Conservation (phyloP, 495 filamentous ascomycete genomes). For the Podospora sp. region DNA sequence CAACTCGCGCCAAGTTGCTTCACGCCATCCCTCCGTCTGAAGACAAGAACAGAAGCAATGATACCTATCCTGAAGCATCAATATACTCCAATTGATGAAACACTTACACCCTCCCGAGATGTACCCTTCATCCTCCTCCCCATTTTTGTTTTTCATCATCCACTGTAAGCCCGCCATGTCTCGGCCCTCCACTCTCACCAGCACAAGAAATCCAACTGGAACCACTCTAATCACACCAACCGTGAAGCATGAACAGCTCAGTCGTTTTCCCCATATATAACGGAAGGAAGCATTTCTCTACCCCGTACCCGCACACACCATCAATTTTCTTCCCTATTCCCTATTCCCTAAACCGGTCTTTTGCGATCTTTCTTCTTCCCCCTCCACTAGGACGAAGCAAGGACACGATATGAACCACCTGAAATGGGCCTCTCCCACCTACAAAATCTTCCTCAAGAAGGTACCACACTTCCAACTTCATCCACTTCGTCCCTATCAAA, state of each 20-base stretch:
- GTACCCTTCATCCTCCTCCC: background rate
- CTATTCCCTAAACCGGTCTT: background rate
- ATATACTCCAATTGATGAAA: conserved; percentile 5
- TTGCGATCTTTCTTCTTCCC: background rate
- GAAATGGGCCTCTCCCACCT: background rate
- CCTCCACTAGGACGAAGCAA: background rate
- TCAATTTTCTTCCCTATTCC: background rate
- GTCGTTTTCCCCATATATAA: background rate
- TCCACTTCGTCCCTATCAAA: background rate
- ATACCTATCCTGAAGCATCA: conserved; percentile 1
- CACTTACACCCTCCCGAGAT: background rate
- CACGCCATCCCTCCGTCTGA: too few relatives aligned
- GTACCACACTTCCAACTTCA: background rate
- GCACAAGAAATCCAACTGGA: background rate
- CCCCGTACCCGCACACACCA: background rate
- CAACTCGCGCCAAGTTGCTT: too few relatives aligned
- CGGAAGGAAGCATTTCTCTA: background rate
- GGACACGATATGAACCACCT: background rate
- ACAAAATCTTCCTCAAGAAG: background rate
- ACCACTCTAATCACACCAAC: too few relatives aligned
- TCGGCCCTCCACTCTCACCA: background rate
- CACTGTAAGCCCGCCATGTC: background rate
- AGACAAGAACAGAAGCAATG: too few relatives aligned
- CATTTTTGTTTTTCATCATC: background rate
- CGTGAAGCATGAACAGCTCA: background rate